Percentiles rank a stretch among this genome's conserved stretches.
phyloP scores from a whole-genome alignment of 345 rosid genomes.

The Moricandia moricandioides region DNA sequence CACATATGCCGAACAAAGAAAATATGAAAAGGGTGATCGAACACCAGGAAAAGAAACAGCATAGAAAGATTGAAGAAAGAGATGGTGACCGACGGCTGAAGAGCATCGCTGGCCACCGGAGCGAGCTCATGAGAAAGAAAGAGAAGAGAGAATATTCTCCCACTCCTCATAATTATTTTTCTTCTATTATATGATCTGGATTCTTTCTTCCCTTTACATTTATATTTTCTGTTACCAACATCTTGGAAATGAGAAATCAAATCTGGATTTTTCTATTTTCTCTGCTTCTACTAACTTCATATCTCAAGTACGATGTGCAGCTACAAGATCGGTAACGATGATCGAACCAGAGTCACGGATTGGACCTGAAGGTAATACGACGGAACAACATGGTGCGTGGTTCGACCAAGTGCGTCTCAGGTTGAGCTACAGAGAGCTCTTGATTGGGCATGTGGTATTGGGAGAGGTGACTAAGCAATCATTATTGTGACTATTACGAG shows the following conservation, averaged over 20 bases:
- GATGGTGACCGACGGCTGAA: no score
- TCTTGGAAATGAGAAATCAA: conserved; percentile 19
- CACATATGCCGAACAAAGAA: no score
- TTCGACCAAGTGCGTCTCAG: conserved; percentile 63
- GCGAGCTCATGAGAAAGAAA: no score
- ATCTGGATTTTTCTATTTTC: conserved; percentile 5
- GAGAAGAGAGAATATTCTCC: no score
- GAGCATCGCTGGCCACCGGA: no score
- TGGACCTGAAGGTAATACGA: conserved; percentile 80
- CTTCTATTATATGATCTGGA: no score
- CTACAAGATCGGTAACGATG: conserved; percentile 37
- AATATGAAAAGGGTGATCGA: no score
- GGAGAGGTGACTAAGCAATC: no score
- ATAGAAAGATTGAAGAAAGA: no score
- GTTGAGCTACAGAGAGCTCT: conserved; percentile 74
- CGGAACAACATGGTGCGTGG: conserved; percentile 82
- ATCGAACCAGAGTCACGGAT: conserved; percentile 44
- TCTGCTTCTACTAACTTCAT: conserved; percentile 6
- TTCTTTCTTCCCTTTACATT: no score
- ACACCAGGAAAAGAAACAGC: no score
- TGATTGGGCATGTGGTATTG: conserved; percentile 60
- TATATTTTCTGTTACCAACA: not conserved
- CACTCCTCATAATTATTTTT: no score
- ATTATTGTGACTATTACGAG: conserved; percentile 54
- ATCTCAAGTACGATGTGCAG: conserved; percentile 6